Percentiles rank a stretch among this genome's conserved stretches.
Evolutionary conservation across 2,329 filamentous ascomycete genomes (phyloP).

Genomic region (Aspergillus costaricaensis): DNA sequence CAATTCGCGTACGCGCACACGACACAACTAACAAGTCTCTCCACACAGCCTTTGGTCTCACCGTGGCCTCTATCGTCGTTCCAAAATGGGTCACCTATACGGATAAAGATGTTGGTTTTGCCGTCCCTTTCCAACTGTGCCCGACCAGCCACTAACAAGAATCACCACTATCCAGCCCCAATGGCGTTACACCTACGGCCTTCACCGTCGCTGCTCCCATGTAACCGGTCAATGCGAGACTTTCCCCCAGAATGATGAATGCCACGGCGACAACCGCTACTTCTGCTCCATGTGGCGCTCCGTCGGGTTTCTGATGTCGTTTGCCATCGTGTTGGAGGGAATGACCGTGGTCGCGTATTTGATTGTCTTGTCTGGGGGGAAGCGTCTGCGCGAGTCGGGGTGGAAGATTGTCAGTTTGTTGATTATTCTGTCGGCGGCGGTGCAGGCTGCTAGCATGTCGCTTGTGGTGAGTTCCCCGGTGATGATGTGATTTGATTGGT

Average conservation of each 20-base stretch:
- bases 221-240: conserved; percentile 55
- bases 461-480: conserved; percentile 68
- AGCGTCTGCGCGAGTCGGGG: conserved; percentile 75
- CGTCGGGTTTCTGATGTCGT: conserved; percentile 83
- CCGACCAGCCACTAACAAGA: neutral
- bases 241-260: conserved; percentile 71
- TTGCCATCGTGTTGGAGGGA: conserved; percentile 78
- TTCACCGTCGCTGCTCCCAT: conserved; percentile 78
- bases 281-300: conserved; percentile 94
- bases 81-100: conserved; percentile 53
- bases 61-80: conserved; percentile 48
- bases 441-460: conserved; percentile 75
- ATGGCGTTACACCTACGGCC: conserved; percentile 68
- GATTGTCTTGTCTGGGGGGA: conserved; percentile 75
- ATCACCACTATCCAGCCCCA: conserved; percentile 40
- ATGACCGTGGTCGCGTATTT: conserved; percentile 77
- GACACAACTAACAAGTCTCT: neutral
- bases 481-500: neutral
- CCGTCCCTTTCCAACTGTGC: neutral
- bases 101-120: conserved; percentile 42
- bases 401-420: conserved; percentile 75
- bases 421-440: conserved; percentile 64
- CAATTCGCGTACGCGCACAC: neutral
- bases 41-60: conserved; percentile 45
- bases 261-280: conserved; percentile 64